A percentile compares a stretch with the other conserved stretches of the same genome.
Conservation (phyloP, 768 basidiomycete species). For the Boletus tylopilopsis region DNA sequence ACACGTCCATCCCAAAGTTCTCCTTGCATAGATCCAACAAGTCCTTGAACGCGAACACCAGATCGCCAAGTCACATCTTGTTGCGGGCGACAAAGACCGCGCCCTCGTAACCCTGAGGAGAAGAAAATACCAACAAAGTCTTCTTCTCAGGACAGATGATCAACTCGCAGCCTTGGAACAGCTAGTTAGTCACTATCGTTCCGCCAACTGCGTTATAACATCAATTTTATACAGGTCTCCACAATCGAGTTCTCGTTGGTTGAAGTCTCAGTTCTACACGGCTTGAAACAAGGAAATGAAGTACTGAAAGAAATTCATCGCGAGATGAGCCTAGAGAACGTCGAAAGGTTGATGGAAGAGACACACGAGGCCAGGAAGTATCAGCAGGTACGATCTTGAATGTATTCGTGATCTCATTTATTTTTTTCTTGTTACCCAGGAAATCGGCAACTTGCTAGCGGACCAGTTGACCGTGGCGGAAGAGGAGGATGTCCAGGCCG, state of each 20-base stretch:
- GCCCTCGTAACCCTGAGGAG: conserved; percentile 85
- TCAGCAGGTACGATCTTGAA: conserved; percentile 57
- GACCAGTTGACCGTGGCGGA: conserved; percentile 83
- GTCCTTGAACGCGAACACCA: conserved; percentile 84
- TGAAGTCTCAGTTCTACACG: conserved; percentile 89
- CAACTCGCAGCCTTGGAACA: conserved; percentile 89
- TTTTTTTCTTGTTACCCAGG: conserved; percentile 48
- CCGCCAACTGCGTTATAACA: not conserved
- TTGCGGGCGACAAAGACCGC: conserved; percentile 78
- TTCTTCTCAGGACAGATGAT: conserved; percentile 83
- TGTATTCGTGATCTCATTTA: not conserved
- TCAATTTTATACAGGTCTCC: conserved; percentile 61
- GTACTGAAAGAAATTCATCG: conserved; percentile 92
- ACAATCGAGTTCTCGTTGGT: conserved; percentile 96
- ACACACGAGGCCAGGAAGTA: conserved; percentile 91
- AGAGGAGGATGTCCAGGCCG: conserved; percentile 88
- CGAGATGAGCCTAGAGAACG: conserved; percentile 87
- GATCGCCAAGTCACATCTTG: conserved; percentile 82
- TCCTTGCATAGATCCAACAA: conserved; percentile 64
- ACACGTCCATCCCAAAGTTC: not conserved
- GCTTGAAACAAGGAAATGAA: conserved; percentile 88
- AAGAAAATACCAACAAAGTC: conserved; percentile 89
- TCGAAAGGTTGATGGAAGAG: conserved; percentile 92
- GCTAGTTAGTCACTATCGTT: conserved; percentile 50
- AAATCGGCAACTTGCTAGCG: conserved; percentile 84